Evolutionary conservation across 768 basidiomycete genomes (phyloP).

Genomic region (Grammothele lineata): DNA sequence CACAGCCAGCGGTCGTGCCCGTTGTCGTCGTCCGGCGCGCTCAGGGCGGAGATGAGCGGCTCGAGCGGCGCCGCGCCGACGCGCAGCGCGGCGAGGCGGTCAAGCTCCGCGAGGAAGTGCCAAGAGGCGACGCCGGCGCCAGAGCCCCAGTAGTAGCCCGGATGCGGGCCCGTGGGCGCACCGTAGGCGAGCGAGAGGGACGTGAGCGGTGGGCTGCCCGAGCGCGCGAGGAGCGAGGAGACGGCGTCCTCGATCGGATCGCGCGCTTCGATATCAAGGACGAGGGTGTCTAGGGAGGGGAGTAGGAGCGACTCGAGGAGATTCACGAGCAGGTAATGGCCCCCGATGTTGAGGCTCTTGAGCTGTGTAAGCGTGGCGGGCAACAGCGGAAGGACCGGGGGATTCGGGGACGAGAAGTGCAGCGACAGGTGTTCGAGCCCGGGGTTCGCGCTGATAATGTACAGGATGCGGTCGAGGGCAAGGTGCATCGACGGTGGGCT

Average conservation of each 20-base stretch:
- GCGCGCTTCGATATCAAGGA: conserved; percentile 69
- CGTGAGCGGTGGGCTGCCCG: conserved; percentile 51
- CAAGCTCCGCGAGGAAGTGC: conserved; percentile 60
- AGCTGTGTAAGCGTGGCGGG: conserved; percentile 51
- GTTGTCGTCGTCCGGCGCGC: conserved; percentile 56
- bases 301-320: conserved; percentile 59
- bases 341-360: conserved; percentile 54
- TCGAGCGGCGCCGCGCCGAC: conserved; percentile 67
- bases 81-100: conserved; percentile 52
- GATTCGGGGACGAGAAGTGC: conserved; percentile 57
- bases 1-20: conserved; percentile 52
- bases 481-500: conserved; percentile 60
- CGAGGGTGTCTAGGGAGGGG: conserved; percentile 55
- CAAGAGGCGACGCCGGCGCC: conserved; percentile 60
- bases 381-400: conserved; percentile 58
- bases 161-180: conserved; percentile 28
- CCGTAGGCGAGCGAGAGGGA: conserved; percentile 64
- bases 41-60: conserved; percentile 53
- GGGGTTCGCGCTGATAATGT: conserved; percentile 57
- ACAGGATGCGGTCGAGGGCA: conserved; percentile 64
- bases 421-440: conserved; percentile 52
- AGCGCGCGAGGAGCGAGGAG: conserved; percentile 54
- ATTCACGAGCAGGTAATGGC: conserved; percentile 59
- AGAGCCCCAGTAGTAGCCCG: conserved; percentile 51
- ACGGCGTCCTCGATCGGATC: conserved; percentile 74